Evolutionary conservation across 306 rosid genomes (phyloP), one percentile per base, ranked within the genome.

Genomic region (Comarum palustre): DNA sequence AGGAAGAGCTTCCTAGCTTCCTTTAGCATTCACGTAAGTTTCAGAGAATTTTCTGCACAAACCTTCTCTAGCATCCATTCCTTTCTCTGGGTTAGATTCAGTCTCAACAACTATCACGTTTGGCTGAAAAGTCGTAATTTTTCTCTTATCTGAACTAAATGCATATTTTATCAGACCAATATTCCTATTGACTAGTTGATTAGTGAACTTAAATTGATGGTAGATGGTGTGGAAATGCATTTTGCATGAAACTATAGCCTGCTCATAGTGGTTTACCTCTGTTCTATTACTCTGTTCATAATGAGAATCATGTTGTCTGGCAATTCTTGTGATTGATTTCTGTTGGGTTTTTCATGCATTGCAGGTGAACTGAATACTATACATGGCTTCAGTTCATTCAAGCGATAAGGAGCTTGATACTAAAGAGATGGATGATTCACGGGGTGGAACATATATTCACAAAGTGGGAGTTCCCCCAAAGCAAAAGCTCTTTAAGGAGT

Each of bases 401-500:
- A 66, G 70, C 64, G 79, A 68, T 8, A 78, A 82, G 63, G 77
- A 82, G 14, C 50, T 58, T 19, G 88, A 82, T 65, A 68, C 80
- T 7, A 82, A 82, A 77, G 87, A 77, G 72, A 73, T 76, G 65
- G 84, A 78, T 47, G 71, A 75, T 7, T 15, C 75, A 19, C 83
- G 73, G 43, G 66, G 82, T 36, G 75, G 47, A 25, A 84, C 84
- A 8, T 63, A 66, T 48, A 73, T 84, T 48, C 89, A 86, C 90
- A 91, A 83, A 77, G 99, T 91, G 31, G 89, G 90, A 64, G 71
- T 88, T 83, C 97, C 99, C 20, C 96, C 91, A 0, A 89, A 81
- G 80, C 89, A 91, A 80, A 89, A 88, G 69, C 81, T 88, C 71
- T 88, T 86, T 82, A 84, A 85, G 79, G 99, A 94, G 78, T 88